Conservation (phyloP, 169 alveolate species). For the Cryptosporidium parvum region DNA sequence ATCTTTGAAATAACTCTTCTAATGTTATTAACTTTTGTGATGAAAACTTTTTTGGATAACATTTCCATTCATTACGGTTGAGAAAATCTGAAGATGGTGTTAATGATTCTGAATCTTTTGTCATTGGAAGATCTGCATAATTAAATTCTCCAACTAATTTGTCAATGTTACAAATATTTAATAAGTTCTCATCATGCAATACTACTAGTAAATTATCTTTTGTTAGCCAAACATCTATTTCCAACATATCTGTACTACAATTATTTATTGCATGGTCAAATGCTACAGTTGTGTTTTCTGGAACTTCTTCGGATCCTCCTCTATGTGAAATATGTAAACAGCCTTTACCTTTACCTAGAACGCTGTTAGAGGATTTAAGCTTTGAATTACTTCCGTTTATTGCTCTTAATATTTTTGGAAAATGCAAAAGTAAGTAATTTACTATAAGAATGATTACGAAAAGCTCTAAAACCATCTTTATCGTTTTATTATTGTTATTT, state of each 20-base stretch:
- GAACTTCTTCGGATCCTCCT: slow-evolving; percentile 78
- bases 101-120: slow-evolving; percentile 38
- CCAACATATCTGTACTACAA: slow-evolving; percentile 77
- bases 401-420: slow-evolving; percentile 24
- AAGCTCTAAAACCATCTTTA: background rate
- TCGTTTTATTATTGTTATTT: too few species aligned
- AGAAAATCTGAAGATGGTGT: slow-evolving; percentile 63
- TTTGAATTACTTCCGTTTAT: slow-evolving; percentile 36
- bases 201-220: slow-evolving; percentile 76
- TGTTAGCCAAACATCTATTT: slow-evolving; percentile 79
- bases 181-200: slow-evolving; percentile 75
- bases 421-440: slow-evolving; percentile 28
- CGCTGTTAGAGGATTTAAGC: slow-evolving; percentile 4
- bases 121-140: slow-evolving; percentile 51
- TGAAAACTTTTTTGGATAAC: slow-evolving; percentile 24
- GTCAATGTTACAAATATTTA: slow-evolving; percentile 57
- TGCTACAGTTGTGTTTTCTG: slow-evolving; percentile 77
- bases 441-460: background rate
- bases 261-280: slow-evolving; percentile 73
- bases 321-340: slow-evolving; percentile 78
- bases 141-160: slow-evolving; percentile 19
- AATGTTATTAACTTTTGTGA: slow-evolving; percentile 28
- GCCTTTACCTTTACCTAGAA: slow-evolving; percentile 59
- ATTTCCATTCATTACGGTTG: slow-evolving; percentile 15
- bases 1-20: slow-evolving; percentile 60